These are phyloP conservation scores for Yarrowia sp. DNA, from an alignment of 805 yeast genomes.

Conservation along the genomic window DNA sequence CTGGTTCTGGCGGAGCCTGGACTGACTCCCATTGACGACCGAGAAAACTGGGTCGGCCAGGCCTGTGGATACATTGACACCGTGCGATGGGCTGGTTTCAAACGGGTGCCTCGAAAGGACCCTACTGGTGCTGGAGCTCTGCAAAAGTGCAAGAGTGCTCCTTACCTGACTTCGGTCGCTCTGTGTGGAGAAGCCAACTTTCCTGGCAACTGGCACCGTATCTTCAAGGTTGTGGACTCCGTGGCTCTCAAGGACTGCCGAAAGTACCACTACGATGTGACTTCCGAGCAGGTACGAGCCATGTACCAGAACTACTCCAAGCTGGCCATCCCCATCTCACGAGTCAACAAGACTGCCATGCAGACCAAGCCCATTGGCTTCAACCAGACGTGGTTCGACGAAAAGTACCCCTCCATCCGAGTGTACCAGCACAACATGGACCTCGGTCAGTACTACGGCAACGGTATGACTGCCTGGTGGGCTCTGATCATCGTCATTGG, in stretches of 20 bases:
- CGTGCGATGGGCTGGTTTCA: conserved; percentile 15
- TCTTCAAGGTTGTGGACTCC: conserved; percentile 22
- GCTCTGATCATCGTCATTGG: conserved; percentile 44
- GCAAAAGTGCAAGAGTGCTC: conserved; percentile 15
- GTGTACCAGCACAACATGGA: conserved; percentile 16
- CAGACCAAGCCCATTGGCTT: conserved; percentile 23
- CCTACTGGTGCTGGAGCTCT: conserved; percentile 12
- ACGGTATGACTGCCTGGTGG: conserved; percentile 49
- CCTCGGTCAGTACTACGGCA: conserved; percentile 42
- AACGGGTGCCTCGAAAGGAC: conserved; percentile 2
- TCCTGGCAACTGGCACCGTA: conserved; percentile 18
- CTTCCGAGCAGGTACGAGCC: conserved; percentile 6
- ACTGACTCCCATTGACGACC: conserved; percentile 17
- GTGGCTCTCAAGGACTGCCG: conserved; percentile 11
- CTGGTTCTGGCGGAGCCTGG: conserved; percentile 6
- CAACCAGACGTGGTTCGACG: conserved; percentile 18
- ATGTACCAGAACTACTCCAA: conserved; percentile 6
- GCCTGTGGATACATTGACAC: conserved; percentile 14
- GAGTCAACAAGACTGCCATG: conserved; percentile 22
- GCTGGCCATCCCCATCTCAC: neutral
- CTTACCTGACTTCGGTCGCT: conserved; percentile 18
- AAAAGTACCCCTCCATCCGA: conserved; percentile 7
- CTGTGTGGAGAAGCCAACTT: conserved; percentile 14
- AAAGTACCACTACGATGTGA: conserved; percentile 10
- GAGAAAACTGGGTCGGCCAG: conserved; percentile 25